A percentile compares a stretch with the other conserved stretches of the same genome.
phyloP scores from a whole-genome alignment of 805 yeast species.

The Yarrowia porcina region DNA sequence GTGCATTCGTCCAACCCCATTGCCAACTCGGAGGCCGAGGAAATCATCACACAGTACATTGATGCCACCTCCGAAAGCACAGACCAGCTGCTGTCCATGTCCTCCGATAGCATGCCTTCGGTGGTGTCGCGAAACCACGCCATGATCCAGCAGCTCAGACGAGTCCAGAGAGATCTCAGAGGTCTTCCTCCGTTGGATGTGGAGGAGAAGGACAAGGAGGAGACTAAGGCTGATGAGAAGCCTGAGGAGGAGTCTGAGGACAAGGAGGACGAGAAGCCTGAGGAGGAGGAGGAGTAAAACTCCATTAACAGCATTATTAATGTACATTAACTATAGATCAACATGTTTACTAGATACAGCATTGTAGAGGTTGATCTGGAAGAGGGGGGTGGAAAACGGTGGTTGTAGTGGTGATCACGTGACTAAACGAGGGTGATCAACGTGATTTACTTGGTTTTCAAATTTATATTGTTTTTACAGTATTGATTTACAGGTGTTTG shows the following conservation, averaged over 20 bases:
- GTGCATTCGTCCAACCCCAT: slow-evolving; percentile 32
- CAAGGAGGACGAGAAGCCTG: not conserved
- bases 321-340: slow-evolving; percentile 19
- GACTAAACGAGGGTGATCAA: too few species aligned
- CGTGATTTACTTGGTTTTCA: too few species aligned
- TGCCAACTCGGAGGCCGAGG: slow-evolving; percentile 46
- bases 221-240: not conserved
- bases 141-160: slow-evolving; percentile 58
- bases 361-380: too few species aligned
- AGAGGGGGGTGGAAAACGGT: not conserved
- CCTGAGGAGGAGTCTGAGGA: not conserved
- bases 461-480: too few species aligned
- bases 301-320: not conserved
- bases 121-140: slow-evolving; percentile 35
- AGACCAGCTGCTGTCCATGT: slow-evolving; percentile 67
- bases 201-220: not conserved
- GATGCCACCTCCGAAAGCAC: slow-evolving; percentile 36
- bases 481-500: too few species aligned
- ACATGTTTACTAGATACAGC: not conserved
- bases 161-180: slow-evolving; percentile 73
- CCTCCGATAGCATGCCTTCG: not conserved
- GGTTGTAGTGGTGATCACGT: not conserved
- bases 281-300: not conserved
- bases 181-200: slow-evolving; percentile 64
- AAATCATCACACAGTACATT: slow-evolving; percentile 46